Evolutionary conservation across 495 filamentous ascomycete genomes (phyloP).

Genomic region (Podospora pseudoanserina): DNA sequence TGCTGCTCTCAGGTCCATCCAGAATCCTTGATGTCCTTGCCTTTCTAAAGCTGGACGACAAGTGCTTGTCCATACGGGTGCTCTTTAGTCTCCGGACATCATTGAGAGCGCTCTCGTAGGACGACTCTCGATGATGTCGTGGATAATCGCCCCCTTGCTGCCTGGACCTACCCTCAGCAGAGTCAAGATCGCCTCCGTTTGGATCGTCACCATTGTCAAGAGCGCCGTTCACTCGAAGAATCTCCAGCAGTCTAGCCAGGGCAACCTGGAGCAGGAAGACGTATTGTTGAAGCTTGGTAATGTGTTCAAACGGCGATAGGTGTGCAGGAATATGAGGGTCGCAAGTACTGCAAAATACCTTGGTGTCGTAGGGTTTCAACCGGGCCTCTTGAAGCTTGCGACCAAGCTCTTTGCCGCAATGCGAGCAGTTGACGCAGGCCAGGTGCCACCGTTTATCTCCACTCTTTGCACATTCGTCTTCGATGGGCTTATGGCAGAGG

Average conservation of each 20-base stretch:
- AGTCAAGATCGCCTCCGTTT: conserved; percentile 63
- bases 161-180: conserved; percentile 68
- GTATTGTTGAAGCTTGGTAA: conserved; percentile 87
- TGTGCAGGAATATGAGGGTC: conserved; percentile 32
- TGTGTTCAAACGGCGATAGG: conserved; percentile 50
- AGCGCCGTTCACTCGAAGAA: conserved; percentile 75
- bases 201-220: conserved; percentile 77
- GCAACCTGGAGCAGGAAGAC: conserved; percentile 89
- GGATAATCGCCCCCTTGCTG: conserved; percentile 62
- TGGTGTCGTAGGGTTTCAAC: conserved; percentile 61
- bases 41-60: conserved; percentile 87
- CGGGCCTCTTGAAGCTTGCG: conserved; percentile 59
- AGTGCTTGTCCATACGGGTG: conserved; percentile 85
- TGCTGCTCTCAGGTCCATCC: conserved; percentile 79
- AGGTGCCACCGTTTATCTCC: conserved; percentile 79
- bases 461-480: conserved; percentile 79
- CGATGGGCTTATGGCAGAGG: conserved; percentile 78
- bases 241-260: conserved; percentile 82
- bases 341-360: conserved; percentile 67
- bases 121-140: conserved; percentile 62
- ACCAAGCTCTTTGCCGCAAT: conserved; percentile 70
- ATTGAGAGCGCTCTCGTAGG: conserved; percentile 92
- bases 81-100: conserved; percentile 89
- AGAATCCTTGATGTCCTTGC: conserved; percentile 89
- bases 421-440: conserved; percentile 70